phyloP scores from a whole-genome alignment of 2,329 filamentous ascomycete species.

The Sclerotinia sclerotiorum region DNA sequence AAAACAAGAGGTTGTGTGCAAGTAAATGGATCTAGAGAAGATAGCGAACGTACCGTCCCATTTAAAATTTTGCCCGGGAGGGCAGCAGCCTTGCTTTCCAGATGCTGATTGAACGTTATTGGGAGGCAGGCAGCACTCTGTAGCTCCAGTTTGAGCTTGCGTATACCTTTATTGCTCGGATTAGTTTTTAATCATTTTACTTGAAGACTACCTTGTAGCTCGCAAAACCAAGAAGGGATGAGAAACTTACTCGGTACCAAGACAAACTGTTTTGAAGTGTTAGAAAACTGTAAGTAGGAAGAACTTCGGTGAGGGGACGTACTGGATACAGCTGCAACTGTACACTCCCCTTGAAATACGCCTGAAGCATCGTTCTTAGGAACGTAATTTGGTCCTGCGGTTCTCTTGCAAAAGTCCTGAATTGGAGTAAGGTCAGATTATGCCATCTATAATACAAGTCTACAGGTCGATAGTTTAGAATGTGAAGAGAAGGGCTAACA shows the following conservation, averaged over 20 bases:
- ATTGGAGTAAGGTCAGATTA: neutral
- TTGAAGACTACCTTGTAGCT: neutral
- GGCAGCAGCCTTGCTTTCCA: slow-evolving; percentile 11
- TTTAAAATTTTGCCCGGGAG: slow-evolving; percentile 3
- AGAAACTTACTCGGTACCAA: slow-evolving; percentile 14
- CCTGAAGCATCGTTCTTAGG: slow-evolving; percentile 9
- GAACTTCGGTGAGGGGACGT: neutral
- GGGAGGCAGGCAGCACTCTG: slow-evolving; percentile 1
- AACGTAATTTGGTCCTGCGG: slow-evolving; percentile 6
- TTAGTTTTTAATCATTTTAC: neutral
- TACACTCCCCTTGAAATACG: slow-evolving; percentile 6
- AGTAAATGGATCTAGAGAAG: neutral
- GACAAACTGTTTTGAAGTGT: neutral
- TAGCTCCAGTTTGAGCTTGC: neutral
- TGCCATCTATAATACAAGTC: neutral
- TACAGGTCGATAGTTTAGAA: neutral
- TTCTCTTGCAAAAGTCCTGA: slow-evolving; percentile 20
- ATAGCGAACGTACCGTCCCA: neutral
- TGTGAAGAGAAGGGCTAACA: neutral
- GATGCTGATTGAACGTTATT: neutral
- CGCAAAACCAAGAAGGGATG: neutral
- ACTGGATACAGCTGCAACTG: slow-evolving; percentile 2
- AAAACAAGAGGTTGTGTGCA: neutral
- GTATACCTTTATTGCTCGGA: neutral
- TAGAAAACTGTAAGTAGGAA: neutral